phyloP scores from a whole-genome alignment of 2,329 filamentous ascomycete species.

The Macroventuria anomochaeta region DNA sequence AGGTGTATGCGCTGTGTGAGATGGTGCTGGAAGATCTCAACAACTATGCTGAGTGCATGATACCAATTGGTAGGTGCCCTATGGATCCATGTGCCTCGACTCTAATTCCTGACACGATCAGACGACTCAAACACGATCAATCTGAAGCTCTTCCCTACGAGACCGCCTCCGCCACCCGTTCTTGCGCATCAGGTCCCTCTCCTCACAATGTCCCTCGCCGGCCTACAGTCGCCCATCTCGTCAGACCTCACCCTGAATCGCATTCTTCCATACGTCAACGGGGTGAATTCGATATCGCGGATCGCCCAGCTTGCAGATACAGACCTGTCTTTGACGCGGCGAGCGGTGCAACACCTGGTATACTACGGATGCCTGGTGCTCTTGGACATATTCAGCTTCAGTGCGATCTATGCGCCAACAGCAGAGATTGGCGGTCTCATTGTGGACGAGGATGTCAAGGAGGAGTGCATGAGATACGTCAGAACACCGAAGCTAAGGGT shows the following conservation, averaged over 20 bases:
- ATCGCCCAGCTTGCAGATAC: slow-evolving; percentile 87
- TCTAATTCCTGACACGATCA: slow-evolving; percentile 43
- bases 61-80: slow-evolving; percentile 75
- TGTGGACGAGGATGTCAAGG: slow-evolving; percentile 74
- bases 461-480: slow-evolving; percentile 88
- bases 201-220: slow-evolving; percentile 60
- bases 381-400: slow-evolving; percentile 94
- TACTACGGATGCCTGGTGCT: slow-evolving; percentile 92
- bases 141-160: slow-evolving; percentile 91
- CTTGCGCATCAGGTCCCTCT: slow-evolving; percentile 92
- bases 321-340: slow-evolving; percentile 82
- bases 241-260: slow-evolving; percentile 78
- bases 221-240: slow-evolving; percentile 58
- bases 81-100: not conserved
- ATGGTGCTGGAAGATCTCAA: slow-evolving; percentile 91
- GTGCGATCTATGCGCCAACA: slow-evolving; percentile 86
- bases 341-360: slow-evolving; percentile 85
- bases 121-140: slow-evolving; percentile 95
- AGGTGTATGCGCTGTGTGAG: slow-evolving; percentile 76
- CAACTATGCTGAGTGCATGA: slow-evolving; percentile 98
- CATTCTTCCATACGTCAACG: slow-evolving; percentile 86
- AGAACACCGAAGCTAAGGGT: slow-evolving; percentile 49
- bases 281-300: slow-evolving; percentile 84
- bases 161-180: slow-evolving; percentile 76
- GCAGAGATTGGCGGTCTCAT: slow-evolving; percentile 81